Conservation (phyloP, 2,329 filamentous ascomycete genomes). For the Penicillium glabrum region DNA sequence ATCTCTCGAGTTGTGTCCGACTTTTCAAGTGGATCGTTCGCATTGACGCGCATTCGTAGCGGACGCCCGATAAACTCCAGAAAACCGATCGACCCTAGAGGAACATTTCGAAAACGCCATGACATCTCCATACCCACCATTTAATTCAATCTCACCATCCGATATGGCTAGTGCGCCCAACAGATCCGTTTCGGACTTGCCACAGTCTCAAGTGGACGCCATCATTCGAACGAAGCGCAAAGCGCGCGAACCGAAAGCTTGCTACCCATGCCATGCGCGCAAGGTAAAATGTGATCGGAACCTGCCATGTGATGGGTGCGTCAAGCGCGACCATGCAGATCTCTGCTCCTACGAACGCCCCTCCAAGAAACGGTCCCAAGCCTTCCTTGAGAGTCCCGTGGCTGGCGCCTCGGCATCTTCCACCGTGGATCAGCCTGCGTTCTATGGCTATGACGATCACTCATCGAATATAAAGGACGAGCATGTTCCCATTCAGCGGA, state of each 20-base stretch:
- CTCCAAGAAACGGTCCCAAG: constrained; percentile 43
- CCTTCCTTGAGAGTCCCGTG: constrained; percentile 23
- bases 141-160: constrained; percentile 32
- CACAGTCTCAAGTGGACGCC: constrained; percentile 47
- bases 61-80: constrained; percentile 4
- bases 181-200: constrained; percentile 39
- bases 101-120: constrained; percentile 13
- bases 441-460: constrained; percentile 20
- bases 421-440: constrained; percentile 8
- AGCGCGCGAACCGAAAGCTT: constrained; percentile 49
- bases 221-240: constrained; percentile 50
- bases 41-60: constrained; percentile 3
- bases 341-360: constrained; percentile 51
- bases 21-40: background rate
- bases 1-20: background rate
- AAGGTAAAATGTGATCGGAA: constrained; percentile 53
- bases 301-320: constrained; percentile 49
- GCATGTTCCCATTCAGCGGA: constrained; percentile 13
- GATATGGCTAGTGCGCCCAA: constrained; percentile 26
- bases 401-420: constrained; percentile 10
- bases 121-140: constrained; percentile 31
- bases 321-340: constrained; percentile 51
- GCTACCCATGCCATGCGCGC: constrained; percentile 48
- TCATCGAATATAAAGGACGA: constrained; percentile 27
- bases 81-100: background rate